Base-by-base conservation (phyloP, 306 rosid species). In the Cucumis hystrix region DNA sequence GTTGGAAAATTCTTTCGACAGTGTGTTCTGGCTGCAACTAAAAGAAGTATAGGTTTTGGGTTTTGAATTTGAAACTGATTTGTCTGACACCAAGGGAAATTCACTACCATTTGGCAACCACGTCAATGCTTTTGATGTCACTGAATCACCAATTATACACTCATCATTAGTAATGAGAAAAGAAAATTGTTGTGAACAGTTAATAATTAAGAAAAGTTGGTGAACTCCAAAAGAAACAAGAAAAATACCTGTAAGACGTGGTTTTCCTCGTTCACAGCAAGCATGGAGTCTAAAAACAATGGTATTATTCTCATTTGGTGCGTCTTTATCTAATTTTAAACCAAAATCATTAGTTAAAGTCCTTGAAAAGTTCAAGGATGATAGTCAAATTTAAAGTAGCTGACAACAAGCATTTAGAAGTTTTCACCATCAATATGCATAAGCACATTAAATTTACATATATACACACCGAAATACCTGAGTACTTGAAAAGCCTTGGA, bases 91-190 rank as follows among this genome's bases (percentile, higher is more conserved):
- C 86, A 82, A 59, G 10, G 75, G 79, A 79, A 89, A 81, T 79
- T 87, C 90, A 37, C 97, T 89, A 75, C 99, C 99, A 45, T 92
- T 79, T 64, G 99, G 99, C 58, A 88, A 80, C 99, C 98, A 96
- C 78, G 85, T 80, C 74, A 96, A 84, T 79, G 84, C 63, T 73
- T 82, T 82, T 40, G 99, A 85, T 78, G 81, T 89, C 69, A 92
- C 99, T 92, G 97, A 85, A 89, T 77, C 21, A 80, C 70, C 28
- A 47, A 83, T 77, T 74, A 74, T 43, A 83, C 62, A 33, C 67
- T 78, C 15, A 82, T 75, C 51, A 74, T 58, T 40, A 79, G 73
- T 39, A 60, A 61, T 47, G 13, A 28, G 10, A 43, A 28, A 49
- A 7, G 40, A 37, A 57, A 17, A 55, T 6, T 40, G 56, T 18